phyloP scores from a whole-genome alignment of 2,329 filamentous ascomycete genomes.

The Xylaria sp. region DNA sequence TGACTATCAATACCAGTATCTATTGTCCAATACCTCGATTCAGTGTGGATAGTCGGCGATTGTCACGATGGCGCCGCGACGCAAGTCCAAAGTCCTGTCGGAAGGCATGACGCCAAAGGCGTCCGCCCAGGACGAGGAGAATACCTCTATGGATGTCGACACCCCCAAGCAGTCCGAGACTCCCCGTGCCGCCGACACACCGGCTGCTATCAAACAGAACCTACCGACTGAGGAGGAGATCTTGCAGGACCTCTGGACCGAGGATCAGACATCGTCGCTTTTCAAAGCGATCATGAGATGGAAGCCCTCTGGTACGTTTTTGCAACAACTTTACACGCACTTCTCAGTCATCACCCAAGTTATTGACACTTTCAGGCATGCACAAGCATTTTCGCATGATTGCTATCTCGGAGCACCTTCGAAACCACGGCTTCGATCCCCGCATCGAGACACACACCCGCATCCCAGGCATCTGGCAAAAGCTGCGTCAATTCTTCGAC shows the following conservation, averaged over 20 bases:
- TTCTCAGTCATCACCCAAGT: neutral
- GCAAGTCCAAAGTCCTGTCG: conserved; percentile 55
- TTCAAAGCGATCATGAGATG: conserved; percentile 90
- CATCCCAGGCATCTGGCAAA: conserved; percentile 87
- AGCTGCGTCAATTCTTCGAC: conserved; percentile 78
- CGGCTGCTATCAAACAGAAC: conserved; percentile 31
- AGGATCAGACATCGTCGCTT: conserved; percentile 87
- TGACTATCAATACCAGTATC: neutral
- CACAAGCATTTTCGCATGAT: conserved; percentile 94
- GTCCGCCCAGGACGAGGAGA: conserved; percentile 49
- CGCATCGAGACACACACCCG: conserved; percentile 70
- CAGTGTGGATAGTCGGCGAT: neutral
- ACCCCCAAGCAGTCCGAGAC: conserved; percentile 51
- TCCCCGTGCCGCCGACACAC: conserved; percentile 37
- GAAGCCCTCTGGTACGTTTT: conserved; percentile 77
- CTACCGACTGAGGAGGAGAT: conserved; percentile 37
- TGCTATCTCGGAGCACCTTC: conserved; percentile 72
- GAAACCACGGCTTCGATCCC: conserved; percentile 73
- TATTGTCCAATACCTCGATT: neutral
- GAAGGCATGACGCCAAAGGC: conserved; percentile 51
- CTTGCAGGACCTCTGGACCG: conserved; percentile 76
- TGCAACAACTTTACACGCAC: neutral
- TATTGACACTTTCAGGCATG: conserved; percentile 57
- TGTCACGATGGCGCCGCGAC: conserved; percentile 62
- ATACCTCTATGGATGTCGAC: conserved; percentile 50